Conservation (phyloP, 257 asterid species). For the Misopates orontium region DNA sequence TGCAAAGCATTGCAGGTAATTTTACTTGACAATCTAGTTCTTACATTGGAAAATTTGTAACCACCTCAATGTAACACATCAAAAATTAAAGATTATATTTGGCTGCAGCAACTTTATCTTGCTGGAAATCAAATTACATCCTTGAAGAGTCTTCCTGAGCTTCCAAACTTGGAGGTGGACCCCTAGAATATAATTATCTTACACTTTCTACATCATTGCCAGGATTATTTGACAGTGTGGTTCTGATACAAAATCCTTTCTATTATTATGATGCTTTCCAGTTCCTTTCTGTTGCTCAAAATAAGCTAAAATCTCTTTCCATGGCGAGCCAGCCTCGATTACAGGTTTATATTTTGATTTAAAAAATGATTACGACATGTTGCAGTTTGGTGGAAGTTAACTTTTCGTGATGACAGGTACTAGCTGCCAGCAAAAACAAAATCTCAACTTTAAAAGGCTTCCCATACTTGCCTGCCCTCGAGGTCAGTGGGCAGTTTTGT, state of each 20-base stretch:
- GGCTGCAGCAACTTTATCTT: slow-evolving; percentile 93
- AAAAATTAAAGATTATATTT: slow-evolving; percentile 22
- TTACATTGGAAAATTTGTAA: neutral
- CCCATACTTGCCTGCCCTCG: slow-evolving; percentile 91
- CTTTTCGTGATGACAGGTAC: slow-evolving; percentile 55
- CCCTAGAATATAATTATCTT: slow-evolving; percentile 23
- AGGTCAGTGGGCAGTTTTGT: slow-evolving; percentile 58
- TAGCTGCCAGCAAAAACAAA: slow-evolving; percentile 97
- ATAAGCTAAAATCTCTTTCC: slow-evolving; percentile 88
- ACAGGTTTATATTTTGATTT: slow-evolving; percentile 64
- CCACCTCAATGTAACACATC: neutral
- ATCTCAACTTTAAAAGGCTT: slow-evolving; percentile 96
- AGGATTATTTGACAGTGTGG: slow-evolving; percentile 12
- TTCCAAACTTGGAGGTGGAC: slow-evolving; percentile 94
- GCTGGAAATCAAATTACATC: slow-evolving; percentile 98
- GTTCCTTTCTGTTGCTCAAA: slow-evolving; percentile 99
- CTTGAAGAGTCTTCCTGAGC: slow-evolving; percentile 94
- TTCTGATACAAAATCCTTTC: slow-evolving; percentile 17
- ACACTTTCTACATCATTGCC: slow-evolving; percentile 21
- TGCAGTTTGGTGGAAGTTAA: slow-evolving; percentile 26
- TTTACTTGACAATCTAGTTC: slow-evolving; percentile 21
- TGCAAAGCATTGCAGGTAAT: slow-evolving; percentile 92
- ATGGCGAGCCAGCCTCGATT: slow-evolving; percentile 99
- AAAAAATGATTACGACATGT: slow-evolving; percentile 18
- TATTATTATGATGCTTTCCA: slow-evolving; percentile 34